A percentile compares a stretch with the other conserved stretches of the same genome.
Evolutionary conservation across 306 rosid species (phyloP).

Genomic region (Cucumis melo): DNA sequence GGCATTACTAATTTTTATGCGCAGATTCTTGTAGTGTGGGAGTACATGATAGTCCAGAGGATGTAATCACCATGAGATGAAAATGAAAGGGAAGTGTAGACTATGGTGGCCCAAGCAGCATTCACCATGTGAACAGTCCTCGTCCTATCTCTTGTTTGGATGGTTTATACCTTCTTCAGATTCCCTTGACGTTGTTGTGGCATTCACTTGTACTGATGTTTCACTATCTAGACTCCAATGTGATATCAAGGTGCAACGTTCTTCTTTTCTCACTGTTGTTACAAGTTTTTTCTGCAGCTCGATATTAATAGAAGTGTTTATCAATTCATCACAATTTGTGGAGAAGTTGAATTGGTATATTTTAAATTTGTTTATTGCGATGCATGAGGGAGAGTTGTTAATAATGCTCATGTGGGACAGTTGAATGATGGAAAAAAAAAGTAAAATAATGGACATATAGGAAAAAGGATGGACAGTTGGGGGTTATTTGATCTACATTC

Average conservation of each 20-base stretch:
- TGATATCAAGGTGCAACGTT: constrained; percentile 42
- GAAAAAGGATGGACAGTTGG: neutral
- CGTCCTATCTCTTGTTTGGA: constrained; percentile 50
- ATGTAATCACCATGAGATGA: constrained; percentile 18
- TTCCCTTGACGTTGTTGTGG: constrained; percentile 64
- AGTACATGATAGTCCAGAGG: neutral
- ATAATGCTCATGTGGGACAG: neutral
- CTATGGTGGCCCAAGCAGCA: constrained; percentile 93
- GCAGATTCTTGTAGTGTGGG: neutral
- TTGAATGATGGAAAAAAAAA: neutral
- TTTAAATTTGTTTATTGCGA: neutral
- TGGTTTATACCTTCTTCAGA: constrained; percentile 67
- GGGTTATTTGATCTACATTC: neutral
- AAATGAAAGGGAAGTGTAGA: constrained; percentile 51
- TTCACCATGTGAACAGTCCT: constrained; percentile 26
- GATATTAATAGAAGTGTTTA: neutral
- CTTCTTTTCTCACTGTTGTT: constrained; percentile 4
- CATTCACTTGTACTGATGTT: constrained; percentile 36
- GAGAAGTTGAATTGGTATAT: neutral
- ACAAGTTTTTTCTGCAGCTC: neutral
- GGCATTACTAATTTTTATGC: neutral
- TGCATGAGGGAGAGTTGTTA: neutral
- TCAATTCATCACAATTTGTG: neutral
- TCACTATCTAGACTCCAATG: constrained; percentile 25
- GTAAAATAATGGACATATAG: neutral